These are phyloP conservation scores for Xylaria sp. DNA, from an alignment of 2,329 filamentous ascomycete genomes.

Conservation along the genomic window DNA sequence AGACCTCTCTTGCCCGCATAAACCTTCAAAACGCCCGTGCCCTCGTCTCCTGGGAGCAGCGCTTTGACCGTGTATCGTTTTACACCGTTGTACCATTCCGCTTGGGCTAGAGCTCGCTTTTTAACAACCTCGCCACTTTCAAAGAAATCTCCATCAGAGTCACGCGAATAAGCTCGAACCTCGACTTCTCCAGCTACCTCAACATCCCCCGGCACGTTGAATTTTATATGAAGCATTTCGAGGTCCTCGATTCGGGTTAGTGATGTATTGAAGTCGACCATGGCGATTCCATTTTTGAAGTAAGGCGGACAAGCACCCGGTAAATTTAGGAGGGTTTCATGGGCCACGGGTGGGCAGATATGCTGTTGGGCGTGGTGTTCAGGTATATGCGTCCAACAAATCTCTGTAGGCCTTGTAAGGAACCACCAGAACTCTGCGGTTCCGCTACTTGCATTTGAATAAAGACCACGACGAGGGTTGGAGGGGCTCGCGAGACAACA, in stretches of 20 bases:
- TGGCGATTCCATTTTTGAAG: constrained; percentile 82
- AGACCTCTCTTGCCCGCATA: constrained; percentile 94
- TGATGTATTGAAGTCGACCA: constrained; percentile 92
- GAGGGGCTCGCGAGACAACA: constrained; percentile 92
- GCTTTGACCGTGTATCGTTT: constrained; percentile 97
- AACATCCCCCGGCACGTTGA: constrained; percentile 88
- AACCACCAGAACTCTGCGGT: constrained; percentile 93
- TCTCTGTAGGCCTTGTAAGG: constrained; percentile 85
- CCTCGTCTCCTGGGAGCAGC: constrained; percentile 89
- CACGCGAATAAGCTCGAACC: constrained; percentile 80
- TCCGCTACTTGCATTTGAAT: constrained; percentile 76
- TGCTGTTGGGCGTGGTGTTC: constrained; percentile 90
- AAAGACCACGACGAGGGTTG: constrained; percentile 81
- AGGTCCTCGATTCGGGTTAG: constrained; percentile 87
- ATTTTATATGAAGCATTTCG: constrained; percentile 90
- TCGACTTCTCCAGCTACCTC: constrained; percentile 95
- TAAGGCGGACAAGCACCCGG: constrained; percentile 88
- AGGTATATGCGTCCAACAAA: constrained; percentile 96
- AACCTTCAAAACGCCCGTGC: constrained; percentile 85
- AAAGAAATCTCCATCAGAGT: constrained; percentile 90
- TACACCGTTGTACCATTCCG: constrained; percentile 86
- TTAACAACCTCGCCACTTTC: constrained; percentile 88
- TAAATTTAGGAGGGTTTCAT: constrained; percentile 86
- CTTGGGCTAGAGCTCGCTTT: constrained; percentile 89
- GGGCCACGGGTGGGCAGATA: constrained; percentile 86